Conservation (phyloP, 1,284 basidiomycete genomes). For the Tilletia horrida region DNA sequence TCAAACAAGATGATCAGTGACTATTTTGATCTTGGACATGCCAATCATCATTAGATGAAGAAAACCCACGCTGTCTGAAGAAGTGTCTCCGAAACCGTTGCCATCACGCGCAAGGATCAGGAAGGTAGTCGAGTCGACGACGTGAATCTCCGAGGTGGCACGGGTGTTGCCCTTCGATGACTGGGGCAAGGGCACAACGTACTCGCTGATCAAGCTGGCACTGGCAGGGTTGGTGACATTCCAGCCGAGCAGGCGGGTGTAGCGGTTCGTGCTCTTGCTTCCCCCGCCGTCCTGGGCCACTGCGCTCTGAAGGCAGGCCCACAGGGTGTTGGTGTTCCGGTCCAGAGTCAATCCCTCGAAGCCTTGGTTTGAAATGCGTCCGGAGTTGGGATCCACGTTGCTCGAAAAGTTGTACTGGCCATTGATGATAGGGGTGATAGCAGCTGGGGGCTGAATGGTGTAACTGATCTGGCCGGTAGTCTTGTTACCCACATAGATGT, state of each 20-base stretch:
- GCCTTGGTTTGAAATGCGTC: constrained; percentile 60
- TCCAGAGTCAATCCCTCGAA: constrained; percentile 67
- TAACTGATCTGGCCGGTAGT: constrained; percentile 60
- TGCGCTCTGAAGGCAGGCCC: constrained; percentile 66
- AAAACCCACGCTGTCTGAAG: constrained; percentile 12
- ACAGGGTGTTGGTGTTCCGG: constrained; percentile 60
- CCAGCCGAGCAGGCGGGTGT: constrained; percentile 64
- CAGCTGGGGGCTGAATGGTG: constrained; percentile 64
- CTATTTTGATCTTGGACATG: no score
- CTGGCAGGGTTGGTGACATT: constrained; percentile 49
- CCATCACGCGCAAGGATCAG: constrained; percentile 65
- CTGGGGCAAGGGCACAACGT: constrained; percentile 64
- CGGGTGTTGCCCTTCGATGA: constrained; percentile 62
- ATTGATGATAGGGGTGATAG: constrained; percentile 59
- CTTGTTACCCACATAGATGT: constrained; percentile 63
- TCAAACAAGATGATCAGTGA: no score
- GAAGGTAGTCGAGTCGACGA: constrained; percentile 43
- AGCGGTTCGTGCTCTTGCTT: constrained; percentile 48
- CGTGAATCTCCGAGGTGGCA: constrained; percentile 35
- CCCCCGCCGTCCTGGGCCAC: constrained; percentile 64
- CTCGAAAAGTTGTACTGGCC: constrained; percentile 65
- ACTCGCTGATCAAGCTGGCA: constrained; percentile 56
- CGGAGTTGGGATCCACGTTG: constrained; percentile 57
- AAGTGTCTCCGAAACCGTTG: constrained; percentile 62
- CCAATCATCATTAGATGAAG: no score